Evolutionary conservation across 225 moss, liverwort and hornwort species (phyloP), one percentile per base, ranked within the genome.

Genomic region (Takakia lepidozioides): DNA sequence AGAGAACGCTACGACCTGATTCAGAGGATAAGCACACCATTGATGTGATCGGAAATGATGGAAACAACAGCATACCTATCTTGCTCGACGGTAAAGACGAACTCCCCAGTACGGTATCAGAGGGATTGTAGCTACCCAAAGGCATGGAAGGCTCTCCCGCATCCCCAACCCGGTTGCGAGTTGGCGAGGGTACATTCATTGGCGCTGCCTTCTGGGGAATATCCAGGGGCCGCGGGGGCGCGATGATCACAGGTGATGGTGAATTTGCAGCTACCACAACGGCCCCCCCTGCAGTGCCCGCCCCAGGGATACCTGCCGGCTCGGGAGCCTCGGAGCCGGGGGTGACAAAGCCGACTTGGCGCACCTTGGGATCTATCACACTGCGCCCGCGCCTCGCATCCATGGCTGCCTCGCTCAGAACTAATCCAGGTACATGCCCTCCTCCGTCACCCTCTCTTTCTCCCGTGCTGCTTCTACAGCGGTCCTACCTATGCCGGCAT

Each of bases 301-400:
- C 50, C 16, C 9, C 40, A 38, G 49, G 29, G 13, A 42, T 40
- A 22, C 48, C 49, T 22, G 61, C 76, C 25, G 63, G 69, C 46
- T 70, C 74, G 11, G 49, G 72, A 10, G 34, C 70, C 22, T 86
- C 77, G 2, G 72, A 14, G 45, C 66, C 74, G 5, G 93, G 93
- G 9, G 93, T 93, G 41, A 93, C 88, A 56, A 93, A 93, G 8
- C 93, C 93, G n/a, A 93, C 89, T 48, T 84, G 83, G 44, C 93
- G 75, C 26, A 86, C 78, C 76, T 63, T 88, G 22, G 93, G 93
- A 54, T 86, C 88, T 43, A 82, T 79, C 43, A 85, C 93, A 15
- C 44, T 44, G 25, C 88, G 80, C 25, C 80, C 62, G 34, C 76
- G 62, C 41, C 92, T 77, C 49, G 70, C 47, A 37, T 85, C 88